These are phyloP conservation scores for Trichosporon ovoides DNA, from an alignment of 1,284 basidiomycete genomes.

Conservation along the genomic window DNA sequence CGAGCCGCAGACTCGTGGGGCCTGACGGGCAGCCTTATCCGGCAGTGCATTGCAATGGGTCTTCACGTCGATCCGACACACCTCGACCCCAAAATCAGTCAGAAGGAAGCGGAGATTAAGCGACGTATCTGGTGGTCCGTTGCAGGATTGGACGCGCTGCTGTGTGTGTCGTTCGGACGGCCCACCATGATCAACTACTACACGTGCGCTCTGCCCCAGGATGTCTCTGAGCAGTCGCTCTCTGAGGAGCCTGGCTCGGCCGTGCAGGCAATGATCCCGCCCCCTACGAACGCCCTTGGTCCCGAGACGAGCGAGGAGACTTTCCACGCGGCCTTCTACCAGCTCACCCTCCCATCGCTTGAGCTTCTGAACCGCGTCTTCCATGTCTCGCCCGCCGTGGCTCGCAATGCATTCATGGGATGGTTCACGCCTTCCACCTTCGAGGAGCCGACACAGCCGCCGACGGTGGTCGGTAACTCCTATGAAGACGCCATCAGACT, in stretches of 20 bases:
- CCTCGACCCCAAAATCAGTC: slow-evolving; percentile 39
- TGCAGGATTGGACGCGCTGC: slow-evolving; percentile 43
- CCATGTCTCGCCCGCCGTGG: slow-evolving; percentile 34
- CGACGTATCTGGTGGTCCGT: slow-evolving; percentile 48
- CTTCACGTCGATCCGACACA: slow-evolving; percentile 45
- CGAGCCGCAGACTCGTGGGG: slow-evolving; percentile 46
- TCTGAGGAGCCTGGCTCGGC: slow-evolving; percentile 39
- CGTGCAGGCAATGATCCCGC: slow-evolving; percentile 19
- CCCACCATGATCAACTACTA: slow-evolving; percentile 45
- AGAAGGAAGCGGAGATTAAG: slow-evolving; percentile 44
- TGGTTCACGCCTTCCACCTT: slow-evolving; percentile 37
- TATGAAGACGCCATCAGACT: slow-evolving; percentile 46
- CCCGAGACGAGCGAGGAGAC: slow-evolving; percentile 41
- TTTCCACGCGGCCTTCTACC: slow-evolving; percentile 46
- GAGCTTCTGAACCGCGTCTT: slow-evolving; percentile 46
- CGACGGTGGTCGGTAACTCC: slow-evolving; percentile 26
- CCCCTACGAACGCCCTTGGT: slow-evolving; percentile 31
- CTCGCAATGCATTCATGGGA: slow-evolving; percentile 34
- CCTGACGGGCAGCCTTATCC: slow-evolving; percentile 38
- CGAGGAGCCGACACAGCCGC: slow-evolving; percentile 10
- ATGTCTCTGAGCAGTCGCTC: slow-evolving; percentile 39
- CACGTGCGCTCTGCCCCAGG: slow-evolving; percentile 44
- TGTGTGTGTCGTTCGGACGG: slow-evolving; percentile 45
- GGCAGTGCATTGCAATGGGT: slow-evolving; percentile 46
- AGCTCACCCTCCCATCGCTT: slow-evolving; percentile 45